Evolutionary conservation across 257 asterid species (phyloP).

Genomic region (Gynochthodes officinalis): DNA sequence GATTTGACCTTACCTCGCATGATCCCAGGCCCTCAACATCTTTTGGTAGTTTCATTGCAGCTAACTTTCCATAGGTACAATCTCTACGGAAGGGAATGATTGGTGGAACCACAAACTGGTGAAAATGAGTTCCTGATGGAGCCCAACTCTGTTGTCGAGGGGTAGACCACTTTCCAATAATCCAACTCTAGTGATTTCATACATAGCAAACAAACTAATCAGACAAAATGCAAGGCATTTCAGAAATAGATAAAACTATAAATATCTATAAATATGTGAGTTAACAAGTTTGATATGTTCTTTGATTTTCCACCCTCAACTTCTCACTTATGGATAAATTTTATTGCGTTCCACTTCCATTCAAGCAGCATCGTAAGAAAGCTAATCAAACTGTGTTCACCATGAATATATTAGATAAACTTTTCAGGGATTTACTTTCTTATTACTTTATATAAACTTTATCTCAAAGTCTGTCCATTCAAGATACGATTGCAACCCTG

Average conservation of each 20-base stretch:
- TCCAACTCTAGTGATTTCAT: constrained; percentile 59
- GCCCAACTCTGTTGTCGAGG: constrained; percentile 78
- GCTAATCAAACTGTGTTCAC: too few species aligned
- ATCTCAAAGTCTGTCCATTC: neutral
- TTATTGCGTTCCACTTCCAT: neutral
- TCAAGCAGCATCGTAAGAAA: too few species aligned
- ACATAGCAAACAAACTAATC: neutral
- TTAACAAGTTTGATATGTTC: neutral
- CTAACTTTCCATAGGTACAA: constrained; percentile 77
- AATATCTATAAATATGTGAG: neutral
- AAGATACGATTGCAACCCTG: neutral
- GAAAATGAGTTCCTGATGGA: constrained; percentile 73
- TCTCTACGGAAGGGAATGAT: constrained; percentile 75
- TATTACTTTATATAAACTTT: too few species aligned
- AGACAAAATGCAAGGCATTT: neutral
- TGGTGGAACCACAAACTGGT: constrained; percentile 90
- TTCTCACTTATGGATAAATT: neutral
- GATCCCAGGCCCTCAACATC: constrained; percentile 82
- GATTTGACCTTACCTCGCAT: constrained; percentile 59
- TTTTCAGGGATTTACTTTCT: too few species aligned
- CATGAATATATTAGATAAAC: too few species aligned
- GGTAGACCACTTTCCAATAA: constrained; percentile 75
- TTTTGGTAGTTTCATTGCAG: constrained; percentile 84
- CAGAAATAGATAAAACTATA: neutral
- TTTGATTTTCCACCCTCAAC: neutral